These are phyloP conservation scores for Lathyrus oleraceus DNA, from an alignment of 306 rosid species.

Conservation along the genomic window DNA sequence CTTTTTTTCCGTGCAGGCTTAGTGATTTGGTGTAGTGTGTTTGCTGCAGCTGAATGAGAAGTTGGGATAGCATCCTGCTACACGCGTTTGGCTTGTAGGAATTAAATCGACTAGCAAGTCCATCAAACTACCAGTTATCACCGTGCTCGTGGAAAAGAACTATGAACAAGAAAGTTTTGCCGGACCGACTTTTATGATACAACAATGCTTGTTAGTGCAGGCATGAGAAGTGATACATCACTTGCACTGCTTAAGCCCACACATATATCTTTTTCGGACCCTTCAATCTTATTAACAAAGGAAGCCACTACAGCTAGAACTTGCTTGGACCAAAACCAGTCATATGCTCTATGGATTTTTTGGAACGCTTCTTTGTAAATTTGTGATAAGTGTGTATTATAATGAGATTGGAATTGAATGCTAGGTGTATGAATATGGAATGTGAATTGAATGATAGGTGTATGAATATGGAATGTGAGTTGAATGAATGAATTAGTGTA, in stretches of 20 bases:
- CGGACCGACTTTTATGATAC: constrained; percentile 77
- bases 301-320: constrained; percentile 71
- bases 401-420: too few species aligned
- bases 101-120: constrained; percentile 75
- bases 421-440: too few species aligned
- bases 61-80: too few species aligned
- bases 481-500: too few species aligned
- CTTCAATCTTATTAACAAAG: constrained; percentile 68
- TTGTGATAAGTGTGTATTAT: too few species aligned
- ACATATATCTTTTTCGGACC: constrained; percentile 51
- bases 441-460: too few species aligned
- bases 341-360: too few species aligned
- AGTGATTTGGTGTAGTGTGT: too few species aligned
- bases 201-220: constrained; percentile 78
- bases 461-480: too few species aligned
- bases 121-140: constrained; percentile 86
- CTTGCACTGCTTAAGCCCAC: constrained; percentile 48
- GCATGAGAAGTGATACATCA: constrained; percentile 74
- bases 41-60: too few species aligned
- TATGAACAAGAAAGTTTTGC: constrained; percentile 85
- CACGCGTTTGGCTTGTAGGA: constrained; percentile 74
- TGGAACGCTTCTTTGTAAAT: too few species aligned
- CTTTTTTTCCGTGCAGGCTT: too few species aligned
- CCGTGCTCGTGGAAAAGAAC: constrained; percentile 70
- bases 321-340: constrained; percentile 94